Percentiles rank a stretch among this genome's conserved stretches.
Evolutionary conservation across 2,329 filamentous ascomycete genomes (phyloP).

Genomic region (Trichoderma koningiopsis): DNA sequence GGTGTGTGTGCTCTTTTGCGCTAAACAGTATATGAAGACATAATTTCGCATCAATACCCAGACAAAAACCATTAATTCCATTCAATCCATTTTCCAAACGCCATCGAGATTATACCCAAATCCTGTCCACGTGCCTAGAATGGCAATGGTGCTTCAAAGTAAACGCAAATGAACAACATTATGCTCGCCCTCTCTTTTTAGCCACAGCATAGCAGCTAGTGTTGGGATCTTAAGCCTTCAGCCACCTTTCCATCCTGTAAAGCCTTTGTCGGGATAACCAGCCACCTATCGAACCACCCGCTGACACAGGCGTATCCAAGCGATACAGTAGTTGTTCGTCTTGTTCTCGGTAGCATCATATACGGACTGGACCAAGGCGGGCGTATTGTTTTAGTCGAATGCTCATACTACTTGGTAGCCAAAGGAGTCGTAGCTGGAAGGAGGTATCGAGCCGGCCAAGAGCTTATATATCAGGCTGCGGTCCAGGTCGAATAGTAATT

Average conservation of each 20-base stretch:
- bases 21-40: not conserved
- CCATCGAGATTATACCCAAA: not conserved
- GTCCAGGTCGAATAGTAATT: not conserved
- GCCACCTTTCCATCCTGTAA: not conserved
- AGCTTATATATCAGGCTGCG: not conserved
- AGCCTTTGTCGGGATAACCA: not conserved
- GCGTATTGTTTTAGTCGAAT: not conserved
- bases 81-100: conserved; percentile 5
- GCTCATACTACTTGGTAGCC: not conserved
- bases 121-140: not conserved
- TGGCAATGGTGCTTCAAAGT: not conserved
- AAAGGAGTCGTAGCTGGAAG: not conserved
- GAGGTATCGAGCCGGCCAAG: not conserved
- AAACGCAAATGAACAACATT: not conserved
- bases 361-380: not conserved
- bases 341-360: not conserved
- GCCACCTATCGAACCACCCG: not conserved
- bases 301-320: not conserved
- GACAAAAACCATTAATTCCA: not conserved
- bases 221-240: not conserved
- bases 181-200: not conserved
- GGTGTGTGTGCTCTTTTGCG: not conserved
- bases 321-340: not conserved
- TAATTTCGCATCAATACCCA: not conserved
- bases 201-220: not conserved